Evolutionary conservation across 2,329 filamentous ascomycete species (phyloP).

Genomic region (Colletotrichum sansevieriae): DNA sequence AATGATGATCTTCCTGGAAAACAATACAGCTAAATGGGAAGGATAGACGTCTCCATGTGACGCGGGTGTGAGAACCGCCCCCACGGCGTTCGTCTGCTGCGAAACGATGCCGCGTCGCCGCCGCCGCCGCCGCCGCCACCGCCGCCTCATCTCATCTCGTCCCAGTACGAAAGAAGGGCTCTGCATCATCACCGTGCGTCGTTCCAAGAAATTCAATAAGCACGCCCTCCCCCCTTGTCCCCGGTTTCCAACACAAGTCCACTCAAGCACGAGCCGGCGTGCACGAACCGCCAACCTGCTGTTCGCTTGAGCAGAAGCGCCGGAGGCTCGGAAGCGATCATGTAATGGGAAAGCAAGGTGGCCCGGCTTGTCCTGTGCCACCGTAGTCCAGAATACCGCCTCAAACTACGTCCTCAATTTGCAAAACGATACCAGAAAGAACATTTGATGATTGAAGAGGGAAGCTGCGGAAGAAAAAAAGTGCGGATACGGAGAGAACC

Average conservation of each 20-base stretch:
- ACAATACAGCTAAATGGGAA: background rate
- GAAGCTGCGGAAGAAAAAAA: background rate
- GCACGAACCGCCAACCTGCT: background rate
- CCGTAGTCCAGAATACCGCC: constrained; percentile 3
- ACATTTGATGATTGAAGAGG: constrained; percentile 10
- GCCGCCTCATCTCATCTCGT: constrained; percentile 21
- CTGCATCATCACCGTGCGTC: too few relatives aligned
- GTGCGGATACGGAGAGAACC: background rate
- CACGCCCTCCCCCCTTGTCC: background rate
- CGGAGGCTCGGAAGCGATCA: constrained; percentile 10
- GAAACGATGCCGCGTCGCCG: background rate
- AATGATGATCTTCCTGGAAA: background rate
- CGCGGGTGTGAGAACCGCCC: constrained; percentile 1
- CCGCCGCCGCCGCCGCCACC: background rate
- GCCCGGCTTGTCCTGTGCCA: background rate
- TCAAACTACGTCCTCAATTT: background rate
- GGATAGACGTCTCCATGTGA: constrained; percentile 3
- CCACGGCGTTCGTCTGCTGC: constrained; percentile 3
- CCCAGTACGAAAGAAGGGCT: background rate
- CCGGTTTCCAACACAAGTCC: background rate
- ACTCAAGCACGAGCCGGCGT: background rate
- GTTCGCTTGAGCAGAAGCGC: constrained; percentile 7
- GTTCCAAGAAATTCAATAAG: too few relatives aligned
- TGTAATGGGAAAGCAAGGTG: constrained; percentile 24
- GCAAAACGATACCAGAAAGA: background rate